Evolutionary conservation across 2,329 filamentous ascomycete species (phyloP).

Genomic region (Verticillium alfalfae): DNA sequence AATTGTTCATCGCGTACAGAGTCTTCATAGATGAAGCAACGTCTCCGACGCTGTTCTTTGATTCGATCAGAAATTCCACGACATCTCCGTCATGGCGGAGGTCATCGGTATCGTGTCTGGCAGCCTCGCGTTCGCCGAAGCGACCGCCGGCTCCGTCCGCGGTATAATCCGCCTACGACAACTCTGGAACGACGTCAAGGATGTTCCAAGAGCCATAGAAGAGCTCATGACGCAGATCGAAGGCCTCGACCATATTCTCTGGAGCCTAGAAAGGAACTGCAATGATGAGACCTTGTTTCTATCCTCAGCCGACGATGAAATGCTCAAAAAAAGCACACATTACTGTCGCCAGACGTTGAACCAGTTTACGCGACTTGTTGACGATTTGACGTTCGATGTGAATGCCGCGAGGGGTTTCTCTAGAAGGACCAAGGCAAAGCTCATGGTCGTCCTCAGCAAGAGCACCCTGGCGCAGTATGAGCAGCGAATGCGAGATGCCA

Average conservation of each 20-base stretch:
- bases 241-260: neutral
- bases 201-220: neutral
- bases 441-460: neutral
- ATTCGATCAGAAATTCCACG: neutral
- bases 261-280: neutral
- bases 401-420: neutral
- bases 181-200: neutral
- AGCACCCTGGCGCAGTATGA: neutral
- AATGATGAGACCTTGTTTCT: no score
- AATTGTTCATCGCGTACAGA: no score
- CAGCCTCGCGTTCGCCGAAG: neutral
- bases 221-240: neutral
- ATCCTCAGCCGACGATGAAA: neutral
- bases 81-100: neutral
- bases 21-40: no score
- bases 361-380: neutral
- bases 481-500: neutral
- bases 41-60: no score
- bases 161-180: neutral
- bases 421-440: neutral
- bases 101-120: neutral
- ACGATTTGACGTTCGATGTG: neutral
- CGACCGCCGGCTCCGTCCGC: neutral
- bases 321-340: neutral
- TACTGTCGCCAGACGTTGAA: neutral